phyloP scores from a whole-genome alignment of 2,329 filamentous ascomycete species.

The Fusarium sp. region DNA sequence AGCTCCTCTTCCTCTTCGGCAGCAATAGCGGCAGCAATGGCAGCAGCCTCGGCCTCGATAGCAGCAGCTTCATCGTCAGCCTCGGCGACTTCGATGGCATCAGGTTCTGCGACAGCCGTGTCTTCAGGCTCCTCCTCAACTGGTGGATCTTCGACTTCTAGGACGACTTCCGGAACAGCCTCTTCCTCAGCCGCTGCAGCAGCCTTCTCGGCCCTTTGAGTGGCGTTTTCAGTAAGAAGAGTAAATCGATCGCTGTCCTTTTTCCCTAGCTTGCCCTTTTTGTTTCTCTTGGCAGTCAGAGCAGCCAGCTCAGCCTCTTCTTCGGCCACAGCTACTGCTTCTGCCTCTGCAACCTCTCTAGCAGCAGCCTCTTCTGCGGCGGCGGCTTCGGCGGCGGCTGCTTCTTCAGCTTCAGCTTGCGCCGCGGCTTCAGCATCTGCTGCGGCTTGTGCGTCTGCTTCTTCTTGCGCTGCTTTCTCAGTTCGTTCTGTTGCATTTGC shows the following conservation, averaged over 20 bases:
- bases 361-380: conserved; percentile 28
- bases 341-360: conserved; percentile 36
- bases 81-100: conserved; percentile 32
- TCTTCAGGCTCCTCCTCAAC: conserved; percentile 43
- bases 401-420: conserved; percentile 30
- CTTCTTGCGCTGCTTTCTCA: conserved; percentile 36
- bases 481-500: conserved; percentile 50
- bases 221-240: conserved; percentile 41
- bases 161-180: conserved; percentile 19
- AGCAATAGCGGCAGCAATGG: conserved; percentile 20
- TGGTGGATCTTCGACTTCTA: conserved; percentile 4
- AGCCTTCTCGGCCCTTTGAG: conserved; percentile 41
- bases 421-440: conserved; percentile 30
- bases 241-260: conserved; percentile 50
- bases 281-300: conserved; percentile 53
- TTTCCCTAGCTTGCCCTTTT: conserved; percentile 47
- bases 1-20: conserved; percentile 44
- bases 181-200: conserved; percentile 8
- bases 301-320: conserved; percentile 47
- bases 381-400: conserved; percentile 27
- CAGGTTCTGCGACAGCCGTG: conserved; percentile 19
- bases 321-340: conserved; percentile 33
- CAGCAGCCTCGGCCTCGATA: conserved; percentile 50
- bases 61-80: conserved; percentile 36
- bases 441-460: conserved; percentile 37